These are phyloP conservation scores for Boletus semigastroideus DNA, from an alignment of 1,284 basidiomycete species.

Conservation along the genomic window DNA sequence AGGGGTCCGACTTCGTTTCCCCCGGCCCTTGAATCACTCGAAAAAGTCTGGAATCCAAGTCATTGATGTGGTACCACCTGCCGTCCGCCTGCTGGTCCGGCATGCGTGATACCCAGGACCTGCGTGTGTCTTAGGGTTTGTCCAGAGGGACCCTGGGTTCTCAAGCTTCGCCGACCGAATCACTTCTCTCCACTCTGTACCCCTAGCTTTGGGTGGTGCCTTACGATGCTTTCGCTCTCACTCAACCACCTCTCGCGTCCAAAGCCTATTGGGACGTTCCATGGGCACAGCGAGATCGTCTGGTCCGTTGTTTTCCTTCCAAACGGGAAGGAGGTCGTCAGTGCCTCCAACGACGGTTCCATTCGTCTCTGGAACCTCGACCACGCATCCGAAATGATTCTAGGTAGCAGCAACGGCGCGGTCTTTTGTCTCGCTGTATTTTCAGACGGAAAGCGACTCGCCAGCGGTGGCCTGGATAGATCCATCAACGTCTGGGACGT, in stretches of 20 bases:
- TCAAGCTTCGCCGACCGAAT: slow-evolving; percentile 25
- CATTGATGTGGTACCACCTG: slow-evolving; percentile 35
- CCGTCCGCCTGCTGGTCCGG: slow-evolving; percentile 34
- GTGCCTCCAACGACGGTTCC: slow-evolving; percentile 33
- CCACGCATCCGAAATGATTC: slow-evolving; percentile 25
- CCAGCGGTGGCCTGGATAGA: slow-evolving; percentile 33
- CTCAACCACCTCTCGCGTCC: slow-evolving; percentile 30
- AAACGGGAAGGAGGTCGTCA: slow-evolving; percentile 24
- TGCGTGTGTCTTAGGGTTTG: slow-evolving; percentile 33
- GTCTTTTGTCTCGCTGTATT: slow-evolving; percentile 30
- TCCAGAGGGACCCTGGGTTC: slow-evolving; percentile 29
- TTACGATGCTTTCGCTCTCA: slow-evolving; percentile 34
- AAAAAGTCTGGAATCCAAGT: slow-evolving; percentile 32
- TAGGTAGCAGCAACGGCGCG: slow-evolving; percentile 21
- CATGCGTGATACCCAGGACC: slow-evolving; percentile 33
- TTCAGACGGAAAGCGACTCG: slow-evolving; percentile 28
- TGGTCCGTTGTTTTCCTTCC: slow-evolving; percentile 32
- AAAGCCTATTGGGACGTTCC: slow-evolving; percentile 21
- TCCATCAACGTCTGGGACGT: slow-evolving; percentile 31
- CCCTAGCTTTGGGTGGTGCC: slow-evolving; percentile 24
- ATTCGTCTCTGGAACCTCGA: slow-evolving; percentile 32
- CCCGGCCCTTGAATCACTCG: slow-evolving; percentile 27
- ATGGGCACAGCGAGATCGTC: slow-evolving; percentile 30
- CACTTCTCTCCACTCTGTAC: slow-evolving; percentile 20
- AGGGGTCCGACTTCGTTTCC: slow-evolving; percentile 31